These are phyloP conservation scores for Nadsonia starkeyi-henricii DNA, from an alignment of 1,139 yeast genomes.

Conservation along the genomic window DNA sequence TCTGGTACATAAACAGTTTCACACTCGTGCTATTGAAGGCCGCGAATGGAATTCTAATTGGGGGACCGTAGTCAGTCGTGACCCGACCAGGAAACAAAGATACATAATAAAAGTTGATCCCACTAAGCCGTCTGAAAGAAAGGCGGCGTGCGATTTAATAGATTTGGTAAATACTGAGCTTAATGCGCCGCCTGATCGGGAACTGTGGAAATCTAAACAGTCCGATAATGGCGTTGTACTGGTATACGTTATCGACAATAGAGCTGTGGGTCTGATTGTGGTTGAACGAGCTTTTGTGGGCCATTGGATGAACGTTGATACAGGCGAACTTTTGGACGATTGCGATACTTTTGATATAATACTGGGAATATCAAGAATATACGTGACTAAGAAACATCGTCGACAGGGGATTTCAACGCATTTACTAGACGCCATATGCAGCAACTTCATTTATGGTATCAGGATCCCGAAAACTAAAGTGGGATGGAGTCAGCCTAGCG, in stretches of 20 bases:
- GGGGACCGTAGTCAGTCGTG: background rate
- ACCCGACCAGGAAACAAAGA: background rate
- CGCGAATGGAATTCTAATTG: conserved; percentile 5
- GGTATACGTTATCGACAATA: conserved; percentile 4
- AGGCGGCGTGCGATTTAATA: background rate
- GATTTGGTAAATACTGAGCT: conserved; percentile 5
- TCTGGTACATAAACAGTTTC: conserved; percentile 3
- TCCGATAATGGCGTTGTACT: conserved; percentile 2
- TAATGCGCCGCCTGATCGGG: conserved; percentile 2
- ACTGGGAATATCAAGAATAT: conserved; percentile 6
- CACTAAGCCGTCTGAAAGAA: conserved; percentile 1
- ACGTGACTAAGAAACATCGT: conserved; percentile 4
- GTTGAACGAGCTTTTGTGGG: conserved; percentile 1
- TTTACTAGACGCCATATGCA: conserved; percentile 1
- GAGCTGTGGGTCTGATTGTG: conserved; percentile 4
- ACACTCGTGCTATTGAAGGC: conserved; percentile 3
- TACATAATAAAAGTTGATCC: conserved; percentile 2
- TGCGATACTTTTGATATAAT: background rate
- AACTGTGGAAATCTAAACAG: background rate
- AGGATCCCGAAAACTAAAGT: background rate
- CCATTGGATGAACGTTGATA: background rate
- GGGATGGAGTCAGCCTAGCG: conserved; percentile 6
- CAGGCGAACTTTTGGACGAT: conserved; percentile 1
- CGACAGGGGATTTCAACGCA: conserved; percentile 2
- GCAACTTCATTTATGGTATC: conserved; percentile 4